phyloP scores from a whole-genome alignment of 2,329 filamentous ascomycete species.

The Botryosphaeria agaves region DNA sequence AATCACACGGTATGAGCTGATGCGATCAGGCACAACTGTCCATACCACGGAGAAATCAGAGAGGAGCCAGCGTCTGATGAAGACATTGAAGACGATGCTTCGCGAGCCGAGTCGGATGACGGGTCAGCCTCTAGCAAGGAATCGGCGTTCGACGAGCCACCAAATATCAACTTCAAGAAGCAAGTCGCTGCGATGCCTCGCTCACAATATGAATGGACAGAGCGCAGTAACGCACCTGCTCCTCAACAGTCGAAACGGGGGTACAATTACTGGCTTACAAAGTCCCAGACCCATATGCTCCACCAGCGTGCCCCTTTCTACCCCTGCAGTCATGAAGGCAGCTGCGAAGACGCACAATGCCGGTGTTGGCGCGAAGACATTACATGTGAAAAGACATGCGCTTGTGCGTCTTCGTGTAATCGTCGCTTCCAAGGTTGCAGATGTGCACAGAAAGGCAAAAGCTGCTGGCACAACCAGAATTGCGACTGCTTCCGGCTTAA shows the following conservation, averaged over 20 bases:
- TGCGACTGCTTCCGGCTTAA: conserved; percentile 59
- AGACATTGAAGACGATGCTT: conserved; percentile 5
- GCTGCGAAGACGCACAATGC: conserved; percentile 45
- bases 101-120: conserved; percentile 3
- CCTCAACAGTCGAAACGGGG: conserved; percentile 1
- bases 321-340: conserved; percentile 52
- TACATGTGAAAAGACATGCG: conserved; percentile 58
- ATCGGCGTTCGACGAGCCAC: conserved; percentile 9
- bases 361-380: conserved; percentile 43
- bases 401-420: conserved; percentile 43
- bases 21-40: conserved; percentile 16
- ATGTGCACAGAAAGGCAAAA: conserved; percentile 25
- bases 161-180: conserved; percentile 11
- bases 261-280: conserved; percentile 8
- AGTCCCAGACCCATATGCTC: conserved; percentile 33
- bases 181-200: conserved; percentile 5
- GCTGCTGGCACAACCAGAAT: conserved; percentile 16
- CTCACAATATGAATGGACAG: background rate
- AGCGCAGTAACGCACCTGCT: no score
- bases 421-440: conserved; percentile 25
- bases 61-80: conserved; percentile 9
- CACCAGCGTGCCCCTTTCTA: conserved; percentile 40
- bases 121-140: no score
- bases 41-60: conserved; percentile 22
- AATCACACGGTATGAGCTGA: background rate